These are phyloP conservation scores for Sporothrix brunneoviolacea DNA, from an alignment of 2,329 filamentous ascomycete species.

Conservation along the genomic window DNA sequence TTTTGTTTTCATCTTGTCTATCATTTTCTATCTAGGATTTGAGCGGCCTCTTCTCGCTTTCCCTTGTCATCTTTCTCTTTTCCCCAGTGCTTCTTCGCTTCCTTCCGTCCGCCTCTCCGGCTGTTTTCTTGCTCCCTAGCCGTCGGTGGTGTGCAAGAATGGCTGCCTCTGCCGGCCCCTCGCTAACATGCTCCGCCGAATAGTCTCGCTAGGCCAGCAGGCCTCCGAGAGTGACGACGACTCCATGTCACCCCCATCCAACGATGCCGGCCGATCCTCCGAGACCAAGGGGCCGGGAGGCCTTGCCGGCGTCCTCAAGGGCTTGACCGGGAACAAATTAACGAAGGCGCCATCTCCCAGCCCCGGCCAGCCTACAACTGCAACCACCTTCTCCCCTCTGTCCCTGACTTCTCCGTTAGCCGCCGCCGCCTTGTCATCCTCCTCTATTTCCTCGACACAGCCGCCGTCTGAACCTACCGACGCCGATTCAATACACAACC, in stretches of 20 bases:
- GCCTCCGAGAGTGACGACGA: constrained; percentile 38
- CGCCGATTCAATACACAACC: constrained; percentile 40
- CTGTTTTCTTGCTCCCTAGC: background rate
- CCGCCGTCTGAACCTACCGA: constrained; percentile 28
- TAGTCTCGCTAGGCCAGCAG: constrained; percentile 38
- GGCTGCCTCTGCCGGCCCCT: background rate
- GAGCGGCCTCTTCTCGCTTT: background rate
- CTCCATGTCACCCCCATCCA: constrained; percentile 55
- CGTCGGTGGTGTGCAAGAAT: background rate
- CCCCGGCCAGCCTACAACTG: background rate
- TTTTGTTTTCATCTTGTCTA: background rate
- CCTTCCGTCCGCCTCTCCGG: background rate
- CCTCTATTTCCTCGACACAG: constrained; percentile 25
- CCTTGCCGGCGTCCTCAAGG: constrained; percentile 58
- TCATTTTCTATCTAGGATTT: background rate
- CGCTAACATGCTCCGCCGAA: constrained; percentile 36
- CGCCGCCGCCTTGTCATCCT: constrained; percentile 30
- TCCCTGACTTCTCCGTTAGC: constrained; percentile 15
- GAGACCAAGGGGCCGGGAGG: constrained; percentile 50
- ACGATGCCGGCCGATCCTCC: constrained; percentile 49
- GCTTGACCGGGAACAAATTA: constrained; percentile 49
- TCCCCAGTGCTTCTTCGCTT: background rate
- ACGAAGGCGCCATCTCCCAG: constrained; percentile 34
- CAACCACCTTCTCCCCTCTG: constrained; percentile 2
- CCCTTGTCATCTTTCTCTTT: background rate